A percentile compares a stretch with the other conserved stretches of the same genome.
Conservation (phyloP, 805 yeast species). For the Candida methanosorbosa region DNA sequence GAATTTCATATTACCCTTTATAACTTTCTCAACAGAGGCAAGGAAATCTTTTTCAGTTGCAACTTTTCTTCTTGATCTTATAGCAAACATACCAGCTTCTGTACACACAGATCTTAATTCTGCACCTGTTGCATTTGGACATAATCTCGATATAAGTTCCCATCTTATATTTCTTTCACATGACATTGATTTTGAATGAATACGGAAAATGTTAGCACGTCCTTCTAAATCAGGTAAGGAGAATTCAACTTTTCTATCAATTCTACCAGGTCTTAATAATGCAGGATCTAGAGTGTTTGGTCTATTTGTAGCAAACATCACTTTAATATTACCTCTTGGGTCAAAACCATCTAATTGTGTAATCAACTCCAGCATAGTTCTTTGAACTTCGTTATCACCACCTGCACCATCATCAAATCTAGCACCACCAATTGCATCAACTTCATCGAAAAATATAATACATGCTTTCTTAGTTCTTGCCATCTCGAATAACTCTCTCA, state of each 20-base stretch:
- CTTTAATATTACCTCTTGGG: slow-evolving; percentile 97
- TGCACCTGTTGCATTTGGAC: slow-evolving; percentile 99
- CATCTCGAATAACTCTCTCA: slow-evolving; percentile 96
- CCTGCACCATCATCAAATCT: slow-evolving; percentile 99
- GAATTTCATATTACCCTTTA: slow-evolving; percentile 97
- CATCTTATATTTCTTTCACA: slow-evolving; percentile 96
- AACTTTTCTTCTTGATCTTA: slow-evolving; percentile 95
- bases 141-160: slow-evolving; percentile 94
- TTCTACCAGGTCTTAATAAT: slow-evolving; percentile 94
- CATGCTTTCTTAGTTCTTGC: slow-evolving; percentile 98
- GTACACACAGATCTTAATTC: slow-evolving; percentile 97
- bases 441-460: slow-evolving; percentile 95
- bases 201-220: slow-evolving; percentile 93
- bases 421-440: slow-evolving; percentile 99
- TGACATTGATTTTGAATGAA: slow-evolving; percentile 96
- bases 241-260: slow-evolving; percentile 97
- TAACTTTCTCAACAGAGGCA: slow-evolving; percentile 96
- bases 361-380: slow-evolving; percentile 97
- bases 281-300: slow-evolving; percentile 99
- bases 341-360: slow-evolving; percentile 98
- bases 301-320: slow-evolving; percentile 98
- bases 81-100: slow-evolving; percentile 99
- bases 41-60: slow-evolving; percentile 97
- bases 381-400: slow-evolving; percentile 97
- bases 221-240: slow-evolving; percentile 96